Evolutionary conservation across 306 rosid genomes (phyloP).

Genomic region (Urtica urens): DNA sequence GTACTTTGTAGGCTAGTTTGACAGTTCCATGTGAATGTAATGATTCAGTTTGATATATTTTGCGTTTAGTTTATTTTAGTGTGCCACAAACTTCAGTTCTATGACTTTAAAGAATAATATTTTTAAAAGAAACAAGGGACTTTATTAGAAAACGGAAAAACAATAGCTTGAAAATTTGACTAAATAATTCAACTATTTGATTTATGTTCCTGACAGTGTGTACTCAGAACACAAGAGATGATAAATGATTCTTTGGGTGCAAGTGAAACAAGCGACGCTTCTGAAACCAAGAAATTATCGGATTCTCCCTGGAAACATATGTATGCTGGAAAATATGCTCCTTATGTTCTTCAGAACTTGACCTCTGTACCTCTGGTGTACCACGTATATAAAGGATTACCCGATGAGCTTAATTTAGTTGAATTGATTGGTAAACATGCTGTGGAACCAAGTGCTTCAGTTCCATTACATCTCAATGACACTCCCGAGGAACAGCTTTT

Average conservation of each 20-base stretch:
- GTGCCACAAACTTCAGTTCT: too few relatives aligned
- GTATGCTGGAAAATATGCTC: constrained; percentile 58
- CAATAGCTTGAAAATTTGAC: too few relatives aligned
- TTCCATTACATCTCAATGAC: constrained; percentile 64
- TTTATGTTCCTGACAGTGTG: constrained; percentile 46
- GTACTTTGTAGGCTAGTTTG: too few relatives aligned
- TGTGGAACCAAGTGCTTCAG: constrained; percentile 65
- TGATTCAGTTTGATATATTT: too few relatives aligned
- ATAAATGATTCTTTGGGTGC: constrained; percentile 44
- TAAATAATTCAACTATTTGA: background rate
- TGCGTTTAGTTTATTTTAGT: too few relatives aligned
- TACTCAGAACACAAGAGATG: constrained; percentile 61
- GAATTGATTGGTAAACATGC: constrained; percentile 31
- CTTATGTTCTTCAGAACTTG: constrained; percentile 79
- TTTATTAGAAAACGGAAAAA: too few relatives aligned
- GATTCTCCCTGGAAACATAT: constrained; percentile 31
- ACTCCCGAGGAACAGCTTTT: constrained; percentile 48
- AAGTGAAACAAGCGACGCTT: constrained; percentile 32
- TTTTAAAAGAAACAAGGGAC: too few relatives aligned
- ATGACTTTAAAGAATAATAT: too few relatives aligned
- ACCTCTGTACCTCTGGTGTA: constrained; percentile 65
- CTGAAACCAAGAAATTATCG: constrained; percentile 31
- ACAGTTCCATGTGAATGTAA: too few relatives aligned
- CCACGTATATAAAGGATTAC: constrained; percentile 42
- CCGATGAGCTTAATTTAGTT: constrained; percentile 27